Conservation (phyloP, 208 protist genomes). For the Trypanosoma boissoni region DNA sequence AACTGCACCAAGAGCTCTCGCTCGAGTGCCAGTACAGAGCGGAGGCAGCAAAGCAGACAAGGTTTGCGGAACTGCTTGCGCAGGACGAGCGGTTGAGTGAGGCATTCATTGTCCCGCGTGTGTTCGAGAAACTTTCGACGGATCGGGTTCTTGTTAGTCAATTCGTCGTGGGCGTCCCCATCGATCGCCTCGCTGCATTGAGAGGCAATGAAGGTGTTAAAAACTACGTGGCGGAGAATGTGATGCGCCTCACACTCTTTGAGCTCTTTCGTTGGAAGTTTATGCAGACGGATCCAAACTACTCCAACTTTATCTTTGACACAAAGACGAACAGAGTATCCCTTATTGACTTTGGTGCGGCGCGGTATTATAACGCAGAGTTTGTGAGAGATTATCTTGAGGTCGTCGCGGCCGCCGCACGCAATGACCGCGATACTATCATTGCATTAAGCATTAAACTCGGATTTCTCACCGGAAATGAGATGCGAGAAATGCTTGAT, state of each 20-base stretch:
- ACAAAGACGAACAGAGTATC: constrained; percentile 50
- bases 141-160: constrained; percentile 66
- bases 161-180: constrained; percentile 57
- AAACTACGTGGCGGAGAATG: constrained; percentile 71
- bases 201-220: constrained; percentile 53
- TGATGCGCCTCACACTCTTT: constrained; percentile 83
- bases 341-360: constrained; percentile 95
- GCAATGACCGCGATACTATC: constrained; percentile 67
- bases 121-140: constrained; percentile 53
- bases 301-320: constrained; percentile 95
- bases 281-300: constrained; percentile 98
- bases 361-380: constrained; percentile 63
- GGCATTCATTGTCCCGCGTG: constrained; percentile 70
- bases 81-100: constrained; percentile 32
- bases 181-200: constrained; percentile 52
- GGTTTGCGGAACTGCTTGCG: constrained; percentile 46
- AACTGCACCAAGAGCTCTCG: constrained; percentile 67
- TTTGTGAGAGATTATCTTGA: constrained; percentile 93
- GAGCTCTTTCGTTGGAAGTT: constrained; percentile 95
- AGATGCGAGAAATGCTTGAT: constrained; percentile 88
- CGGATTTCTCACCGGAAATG: constrained; percentile 95
- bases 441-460: constrained; percentile 86
- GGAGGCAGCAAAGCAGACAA: constrained; percentile 65
- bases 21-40: constrained; percentile 70
- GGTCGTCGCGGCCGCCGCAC: constrained; percentile 86